phyloP scores from a whole-genome alignment of 2,329 filamentous ascomycete genomes.

The Botrytis cinerea region DNA sequence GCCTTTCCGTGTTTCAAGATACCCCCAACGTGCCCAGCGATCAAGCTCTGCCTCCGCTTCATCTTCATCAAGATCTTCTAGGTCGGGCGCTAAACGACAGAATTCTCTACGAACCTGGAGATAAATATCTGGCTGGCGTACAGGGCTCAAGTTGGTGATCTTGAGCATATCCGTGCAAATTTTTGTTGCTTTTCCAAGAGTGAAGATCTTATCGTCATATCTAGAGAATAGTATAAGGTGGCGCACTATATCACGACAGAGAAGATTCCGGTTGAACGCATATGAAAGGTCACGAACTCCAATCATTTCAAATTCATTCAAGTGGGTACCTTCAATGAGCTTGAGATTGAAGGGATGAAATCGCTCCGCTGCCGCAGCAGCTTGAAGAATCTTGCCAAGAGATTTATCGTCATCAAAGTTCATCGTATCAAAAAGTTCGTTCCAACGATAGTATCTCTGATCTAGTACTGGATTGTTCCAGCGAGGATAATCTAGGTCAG shows the following conservation, averaged over 20 bases:
- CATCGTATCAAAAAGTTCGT: neutral
- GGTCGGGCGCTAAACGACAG: neutral
- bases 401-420: neutral
- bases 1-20: accelerated
- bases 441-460: slow-evolving; percentile 1
- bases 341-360: slow-evolving; percentile 12
- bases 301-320: neutral
- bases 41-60: neutral
- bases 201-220: neutral
- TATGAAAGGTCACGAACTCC: slow-evolving; percentile 7
- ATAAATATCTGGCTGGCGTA: neutral
- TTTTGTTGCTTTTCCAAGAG: neutral
- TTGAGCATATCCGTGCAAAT: neutral
- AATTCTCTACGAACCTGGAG: neutral
- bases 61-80: neutral
- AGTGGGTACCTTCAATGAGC: neutral
- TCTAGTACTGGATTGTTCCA: neutral
- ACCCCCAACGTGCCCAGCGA: neutral
- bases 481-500: neutral
- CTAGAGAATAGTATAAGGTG: neutral
- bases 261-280: slow-evolving; percentile 1
- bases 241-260: neutral
- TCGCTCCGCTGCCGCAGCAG: neutral
- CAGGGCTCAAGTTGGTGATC: neutral
- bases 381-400: neutral